These are phyloP conservation scores for Colletotrichum lini DNA, from an alignment of 2,329 filamentous ascomycete species.

Conservation along the genomic window DNA sequence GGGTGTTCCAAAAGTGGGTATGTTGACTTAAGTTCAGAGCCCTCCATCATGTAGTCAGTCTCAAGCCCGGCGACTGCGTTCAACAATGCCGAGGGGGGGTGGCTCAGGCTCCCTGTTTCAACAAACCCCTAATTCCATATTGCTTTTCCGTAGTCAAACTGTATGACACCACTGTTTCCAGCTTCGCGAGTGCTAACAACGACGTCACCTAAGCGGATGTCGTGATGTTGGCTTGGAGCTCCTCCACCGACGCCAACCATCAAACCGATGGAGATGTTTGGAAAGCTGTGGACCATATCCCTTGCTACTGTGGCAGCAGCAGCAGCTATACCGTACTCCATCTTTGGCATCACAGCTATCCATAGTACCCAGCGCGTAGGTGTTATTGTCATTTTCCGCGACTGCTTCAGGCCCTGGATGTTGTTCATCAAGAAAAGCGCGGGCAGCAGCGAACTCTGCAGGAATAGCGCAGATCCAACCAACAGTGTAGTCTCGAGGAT, in stretches of 20 bases:
- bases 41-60: background rate
- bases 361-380: conserved; percentile 51
- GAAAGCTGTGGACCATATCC: conserved; percentile 31
- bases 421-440: conserved; percentile 5
- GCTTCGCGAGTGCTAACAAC: conserved; percentile 21
- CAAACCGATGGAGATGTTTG: conserved; percentile 21
- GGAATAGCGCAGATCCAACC: conserved; percentile 18
- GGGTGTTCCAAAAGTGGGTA: too few relatives aligned
- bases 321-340: conserved; percentile 46
- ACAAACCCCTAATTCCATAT: conserved; percentile 28
- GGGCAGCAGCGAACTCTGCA: background rate
- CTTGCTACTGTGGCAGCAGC: conserved; percentile 45
- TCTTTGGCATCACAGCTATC: conserved; percentile 49
- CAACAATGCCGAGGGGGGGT: conserved; percentile 19
- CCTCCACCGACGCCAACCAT: conserved; percentile 33
- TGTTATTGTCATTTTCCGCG: conserved; percentile 13
- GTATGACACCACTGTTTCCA: conserved; percentile 16
- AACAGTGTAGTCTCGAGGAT: background rate
- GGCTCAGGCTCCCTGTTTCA: conserved; percentile 14
- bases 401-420: background rate
- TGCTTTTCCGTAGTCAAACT: conserved; percentile 42
- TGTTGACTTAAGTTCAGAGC: background rate
- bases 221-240: conserved; percentile 3
- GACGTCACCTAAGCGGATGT: conserved; percentile 39
- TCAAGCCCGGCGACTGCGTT: background rate